phyloP scores from a whole-genome alignment of 768 basidiomycete genomes.

The Naganishia vaughanmartiniae region DNA sequence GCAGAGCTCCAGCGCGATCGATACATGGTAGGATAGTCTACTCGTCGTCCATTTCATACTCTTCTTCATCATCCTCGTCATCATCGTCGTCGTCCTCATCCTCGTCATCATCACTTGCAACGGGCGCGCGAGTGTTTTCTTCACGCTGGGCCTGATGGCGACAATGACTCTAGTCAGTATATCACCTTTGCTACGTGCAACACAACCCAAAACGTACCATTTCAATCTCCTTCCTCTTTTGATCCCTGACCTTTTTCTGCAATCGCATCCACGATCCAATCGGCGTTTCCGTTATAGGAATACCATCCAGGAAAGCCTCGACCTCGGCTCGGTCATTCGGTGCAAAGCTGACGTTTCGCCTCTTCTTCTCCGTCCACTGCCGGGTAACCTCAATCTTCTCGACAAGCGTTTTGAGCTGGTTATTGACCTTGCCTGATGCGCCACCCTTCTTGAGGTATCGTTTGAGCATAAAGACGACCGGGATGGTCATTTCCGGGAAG shows the following conservation, averaged over 20 bases:
- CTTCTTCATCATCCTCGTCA: conserved; percentile 29
- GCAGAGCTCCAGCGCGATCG: not conserved
- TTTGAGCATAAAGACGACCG: conserved; percentile 68
- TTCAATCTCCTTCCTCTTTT: conserved; percentile 53
- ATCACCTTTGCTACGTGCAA: not conserved
- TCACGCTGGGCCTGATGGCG: conserved; percentile 30
- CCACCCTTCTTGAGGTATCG: conserved; percentile 65
- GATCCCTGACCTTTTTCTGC: conserved; percentile 72
- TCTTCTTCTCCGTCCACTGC: conserved; percentile 69
- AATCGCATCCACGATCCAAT: conserved; percentile 77
- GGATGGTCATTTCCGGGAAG: conserved; percentile 88
- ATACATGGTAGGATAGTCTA: not conserved
- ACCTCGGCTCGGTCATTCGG: conserved; percentile 72
- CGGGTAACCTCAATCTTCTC: conserved; percentile 84
- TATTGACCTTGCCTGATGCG: conserved; percentile 51
- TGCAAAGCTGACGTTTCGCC: conserved; percentile 69
- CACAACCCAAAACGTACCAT: conserved; percentile 32
- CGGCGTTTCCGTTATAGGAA: conserved; percentile 65
- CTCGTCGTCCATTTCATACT: conserved; percentile 25
- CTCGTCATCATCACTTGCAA: conserved; percentile 24
- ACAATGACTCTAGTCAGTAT: not conserved
- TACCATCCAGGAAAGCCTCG: conserved; percentile 61
- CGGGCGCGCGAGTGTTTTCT: conserved; percentile 24
- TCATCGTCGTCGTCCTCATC: conserved; percentile 31
- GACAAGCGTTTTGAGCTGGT: conserved; percentile 67